Conservation (phyloP, 306 rosid genomes). For the Cucurbita maxima region DNA sequence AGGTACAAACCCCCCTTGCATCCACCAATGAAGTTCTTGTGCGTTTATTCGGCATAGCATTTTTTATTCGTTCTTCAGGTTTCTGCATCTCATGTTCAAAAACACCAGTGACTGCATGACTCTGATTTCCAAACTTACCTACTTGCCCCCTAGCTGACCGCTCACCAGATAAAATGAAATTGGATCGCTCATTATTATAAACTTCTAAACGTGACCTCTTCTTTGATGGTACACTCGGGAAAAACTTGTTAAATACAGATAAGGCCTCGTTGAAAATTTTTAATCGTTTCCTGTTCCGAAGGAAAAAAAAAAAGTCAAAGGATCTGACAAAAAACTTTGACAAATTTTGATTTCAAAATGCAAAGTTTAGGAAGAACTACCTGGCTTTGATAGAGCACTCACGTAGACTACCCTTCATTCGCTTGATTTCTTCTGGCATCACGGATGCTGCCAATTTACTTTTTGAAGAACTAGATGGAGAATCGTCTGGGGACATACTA, state of each 20-base stretch:
- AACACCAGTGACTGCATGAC: constrained; percentile 47
- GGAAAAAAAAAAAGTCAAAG: constrained; percentile 10
- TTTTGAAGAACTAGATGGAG: constrained; percentile 68
- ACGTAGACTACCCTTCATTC: constrained; percentile 36
- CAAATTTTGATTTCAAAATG: constrained; percentile 11
- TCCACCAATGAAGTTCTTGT: constrained; percentile 88
- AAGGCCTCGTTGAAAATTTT: constrained; percentile 69
- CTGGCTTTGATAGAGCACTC: constrained; percentile 58
- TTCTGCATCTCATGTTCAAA: constrained; percentile 87
- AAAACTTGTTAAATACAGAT: constrained; percentile 58
- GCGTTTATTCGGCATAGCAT: constrained; percentile 70
- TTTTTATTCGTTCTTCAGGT: constrained; percentile 65
- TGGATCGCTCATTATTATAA: constrained; percentile 52
- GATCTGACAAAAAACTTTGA: constrained; percentile 15
- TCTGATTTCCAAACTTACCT: constrained; percentile 70
- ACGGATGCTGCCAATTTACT: constrained; percentile 53
- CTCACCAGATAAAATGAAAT: constrained; percentile 44
- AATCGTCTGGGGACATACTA: constrained; percentile 67
- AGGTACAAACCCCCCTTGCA: constrained; percentile 63
- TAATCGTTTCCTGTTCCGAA: constrained; percentile 50
- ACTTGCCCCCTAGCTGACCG: constrained; percentile 52
- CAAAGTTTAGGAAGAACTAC: constrained; percentile 41
- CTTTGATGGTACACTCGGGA: constrained; percentile 68
- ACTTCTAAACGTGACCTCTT: constrained; percentile 90
- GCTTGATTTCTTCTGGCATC: constrained; percentile 64